phyloP scores from a whole-genome alignment of 2,329 filamentous ascomycete species.

The Talaromyces sp. region DNA sequence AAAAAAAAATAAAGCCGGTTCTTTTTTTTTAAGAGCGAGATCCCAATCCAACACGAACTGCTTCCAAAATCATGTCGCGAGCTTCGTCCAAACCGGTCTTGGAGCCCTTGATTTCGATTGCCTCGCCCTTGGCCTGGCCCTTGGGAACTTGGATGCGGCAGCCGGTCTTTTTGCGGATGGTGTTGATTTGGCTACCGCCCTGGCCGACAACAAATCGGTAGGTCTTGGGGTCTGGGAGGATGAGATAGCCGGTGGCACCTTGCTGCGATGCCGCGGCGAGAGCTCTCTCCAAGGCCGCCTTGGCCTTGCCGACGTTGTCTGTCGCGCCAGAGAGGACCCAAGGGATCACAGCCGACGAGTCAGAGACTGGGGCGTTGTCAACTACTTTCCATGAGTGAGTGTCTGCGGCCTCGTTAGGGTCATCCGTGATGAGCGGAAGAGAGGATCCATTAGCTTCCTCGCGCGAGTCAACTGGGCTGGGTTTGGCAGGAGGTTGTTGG shows the following conservation, averaged over 20 bases:
- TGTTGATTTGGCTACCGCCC: conserved; percentile 85
- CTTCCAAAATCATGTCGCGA: conserved; percentile 80
- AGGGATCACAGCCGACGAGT: conserved; percentile 48
- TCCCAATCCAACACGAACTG: conserved; percentile 53
- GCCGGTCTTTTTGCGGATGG: conserved; percentile 84
- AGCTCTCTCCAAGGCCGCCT: conserved; percentile 66
- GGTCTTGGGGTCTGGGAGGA: conserved; percentile 81
- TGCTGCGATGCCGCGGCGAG: conserved; percentile 55
- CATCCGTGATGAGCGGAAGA: conserved; percentile 94
- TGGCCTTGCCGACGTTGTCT: conserved; percentile 78
- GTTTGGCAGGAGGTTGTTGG: conserved; percentile 68
- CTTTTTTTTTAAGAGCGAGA: conserved; percentile 6
- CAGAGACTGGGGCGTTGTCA: conserved; percentile 40
- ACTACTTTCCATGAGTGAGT: conserved; percentile 81
- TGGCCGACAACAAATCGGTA: conserved; percentile 89
- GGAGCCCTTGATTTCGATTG: conserved; percentile 82
- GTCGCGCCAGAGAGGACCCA: conserved; percentile 81
- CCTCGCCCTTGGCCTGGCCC: conserved; percentile 68
- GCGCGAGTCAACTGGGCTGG: conserved; percentile 47
- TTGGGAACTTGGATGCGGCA: conserved; percentile 93
- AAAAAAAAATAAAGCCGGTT: conserved; percentile 1
- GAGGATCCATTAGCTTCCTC: conserved; percentile 50
- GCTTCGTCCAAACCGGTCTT: conserved; percentile 80
- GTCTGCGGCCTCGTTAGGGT: conserved; percentile 59
- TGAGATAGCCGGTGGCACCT: conserved; percentile 73